Conservation (phyloP, 2,329 filamentous ascomycete species). For the Exophiala sideris region DNA sequence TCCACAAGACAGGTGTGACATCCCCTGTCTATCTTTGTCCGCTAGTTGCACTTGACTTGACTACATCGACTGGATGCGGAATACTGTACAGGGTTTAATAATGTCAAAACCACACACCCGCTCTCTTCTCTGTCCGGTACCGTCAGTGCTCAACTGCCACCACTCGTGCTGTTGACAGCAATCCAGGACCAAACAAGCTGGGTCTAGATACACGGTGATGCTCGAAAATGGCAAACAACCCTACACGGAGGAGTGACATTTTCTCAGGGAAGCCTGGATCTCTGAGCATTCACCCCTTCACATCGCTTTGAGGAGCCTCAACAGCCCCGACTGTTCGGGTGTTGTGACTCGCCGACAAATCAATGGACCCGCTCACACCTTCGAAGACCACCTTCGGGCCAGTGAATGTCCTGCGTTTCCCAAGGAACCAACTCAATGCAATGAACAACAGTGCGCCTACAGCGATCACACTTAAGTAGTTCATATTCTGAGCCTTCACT, state of each 20-base stretch:
- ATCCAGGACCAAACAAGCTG: background rate
- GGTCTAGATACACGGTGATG: background rate
- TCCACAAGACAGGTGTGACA: background rate
- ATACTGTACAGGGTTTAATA: background rate
- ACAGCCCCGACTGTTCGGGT: conserved; percentile 33
- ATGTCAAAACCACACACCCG: background rate
- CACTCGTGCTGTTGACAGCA: background rate
- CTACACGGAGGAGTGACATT: background rate
- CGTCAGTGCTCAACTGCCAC: background rate
- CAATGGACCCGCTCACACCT: too few relatives aligned
- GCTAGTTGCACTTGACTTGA: background rate
- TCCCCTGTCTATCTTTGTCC: background rate
- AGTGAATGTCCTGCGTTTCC: conserved; percentile 54
- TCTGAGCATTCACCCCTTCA: background rate
- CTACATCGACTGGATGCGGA: background rate
- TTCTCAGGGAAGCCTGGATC: background rate
- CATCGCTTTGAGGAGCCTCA: background rate
- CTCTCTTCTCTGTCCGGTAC: background rate
- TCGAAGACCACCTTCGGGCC: conserved; percentile 73
- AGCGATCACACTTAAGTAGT: conserved; percentile 37
- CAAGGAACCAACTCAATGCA: conserved; percentile 6
- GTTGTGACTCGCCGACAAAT: too few relatives aligned
- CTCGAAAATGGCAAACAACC: background rate
- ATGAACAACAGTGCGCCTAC: conserved; percentile 15
- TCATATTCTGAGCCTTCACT: conserved; percentile 37